A percentile compares a stretch with the other conserved stretches of the same genome.
Evolutionary conservation across 2,329 filamentous ascomycete genomes (phyloP).

Genomic region (Xylaria multiplex): DNA sequence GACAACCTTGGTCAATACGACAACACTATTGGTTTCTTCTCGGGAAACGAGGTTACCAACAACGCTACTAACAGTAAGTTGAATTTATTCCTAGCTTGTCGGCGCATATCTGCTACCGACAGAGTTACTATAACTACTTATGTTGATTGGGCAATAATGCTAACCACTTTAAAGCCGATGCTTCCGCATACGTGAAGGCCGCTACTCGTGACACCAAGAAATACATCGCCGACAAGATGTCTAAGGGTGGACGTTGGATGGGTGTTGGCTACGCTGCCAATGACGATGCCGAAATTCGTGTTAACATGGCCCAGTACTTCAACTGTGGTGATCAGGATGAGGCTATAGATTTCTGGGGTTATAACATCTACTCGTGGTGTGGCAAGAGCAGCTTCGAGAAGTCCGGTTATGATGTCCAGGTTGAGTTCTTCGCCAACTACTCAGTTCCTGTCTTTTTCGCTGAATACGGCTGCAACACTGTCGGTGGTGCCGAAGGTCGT

Average conservation of each 20-base stretch:
- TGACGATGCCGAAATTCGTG: conserved; percentile 77
- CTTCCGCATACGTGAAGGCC: conserved; percentile 82
- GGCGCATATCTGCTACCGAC: background rate
- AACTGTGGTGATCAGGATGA: conserved; percentile 70
- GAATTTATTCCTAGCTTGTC: background rate
- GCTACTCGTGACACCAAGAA: conserved; percentile 82
- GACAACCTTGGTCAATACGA: conserved; percentile 75
- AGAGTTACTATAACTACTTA: background rate
- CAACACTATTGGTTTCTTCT: conserved; percentile 85
- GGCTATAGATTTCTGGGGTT: conserved; percentile 84
- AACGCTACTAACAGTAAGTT: conserved; percentile 70
- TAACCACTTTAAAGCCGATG: conserved; percentile 55
- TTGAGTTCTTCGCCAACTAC: conserved; percentile 76
- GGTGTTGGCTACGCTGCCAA: conserved; percentile 84
- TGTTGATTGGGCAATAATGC: background rate
- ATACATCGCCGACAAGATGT: conserved; percentile 73
- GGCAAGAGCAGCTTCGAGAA: conserved; percentile 71
- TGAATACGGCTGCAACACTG: conserved; percentile 81
- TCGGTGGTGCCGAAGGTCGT: conserved; percentile 63
- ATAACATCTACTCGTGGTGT: conserved; percentile 92
- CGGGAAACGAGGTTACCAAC: conserved; percentile 85
- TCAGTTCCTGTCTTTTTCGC: conserved; percentile 84
- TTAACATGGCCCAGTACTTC: conserved; percentile 77
- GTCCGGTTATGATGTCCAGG: conserved; percentile 77
- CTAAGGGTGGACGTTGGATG: conserved; percentile 69